Evolutionary conservation across 108 stramenopile genomes (phyloP).

Genomic region (Cyclotella atomus): DNA sequence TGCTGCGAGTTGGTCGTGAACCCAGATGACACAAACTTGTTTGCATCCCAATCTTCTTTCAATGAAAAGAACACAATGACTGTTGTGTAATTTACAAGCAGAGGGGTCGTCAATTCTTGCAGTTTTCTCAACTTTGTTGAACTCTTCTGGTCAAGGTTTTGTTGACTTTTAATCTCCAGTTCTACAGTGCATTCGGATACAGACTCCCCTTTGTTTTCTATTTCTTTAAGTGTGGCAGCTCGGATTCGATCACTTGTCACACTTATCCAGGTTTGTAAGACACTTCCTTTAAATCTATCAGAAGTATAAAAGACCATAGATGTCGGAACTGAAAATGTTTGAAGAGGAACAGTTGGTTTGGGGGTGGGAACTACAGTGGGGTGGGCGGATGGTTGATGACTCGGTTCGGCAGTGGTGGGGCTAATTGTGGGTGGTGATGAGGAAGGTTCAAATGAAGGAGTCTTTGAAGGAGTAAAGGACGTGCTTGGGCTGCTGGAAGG

Average conservation of each 20-base stretch:
- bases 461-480: background rate
- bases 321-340: constrained; percentile 8
- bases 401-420: constrained; percentile 5
- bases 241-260: constrained; percentile 15
- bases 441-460: background rate
- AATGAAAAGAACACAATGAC: background rate
- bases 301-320: constrained; percentile 13
- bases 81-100: background rate
- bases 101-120: constrained; percentile 3
- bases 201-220: background rate
- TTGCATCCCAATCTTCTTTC: constrained; percentile 7
- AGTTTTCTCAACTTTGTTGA: too few relatives aligned
- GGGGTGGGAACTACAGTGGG: background rate
- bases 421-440: background rate
- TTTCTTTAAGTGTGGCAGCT: background rate
- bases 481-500: background rate
- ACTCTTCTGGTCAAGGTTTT: background rate
- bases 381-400: background rate
- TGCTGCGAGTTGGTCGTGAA: constrained; percentile 21
- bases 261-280: constrained; percentile 13
- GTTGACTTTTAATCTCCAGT: background rate
- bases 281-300: constrained; percentile 3
- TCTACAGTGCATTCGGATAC: background rate
- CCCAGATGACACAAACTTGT: constrained; percentile 16
- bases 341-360: constrained; percentile 2